Evolutionary conservation across 73 alveolate species (phyloP).

Genomic region (Paramecium sonneborni): DNA sequence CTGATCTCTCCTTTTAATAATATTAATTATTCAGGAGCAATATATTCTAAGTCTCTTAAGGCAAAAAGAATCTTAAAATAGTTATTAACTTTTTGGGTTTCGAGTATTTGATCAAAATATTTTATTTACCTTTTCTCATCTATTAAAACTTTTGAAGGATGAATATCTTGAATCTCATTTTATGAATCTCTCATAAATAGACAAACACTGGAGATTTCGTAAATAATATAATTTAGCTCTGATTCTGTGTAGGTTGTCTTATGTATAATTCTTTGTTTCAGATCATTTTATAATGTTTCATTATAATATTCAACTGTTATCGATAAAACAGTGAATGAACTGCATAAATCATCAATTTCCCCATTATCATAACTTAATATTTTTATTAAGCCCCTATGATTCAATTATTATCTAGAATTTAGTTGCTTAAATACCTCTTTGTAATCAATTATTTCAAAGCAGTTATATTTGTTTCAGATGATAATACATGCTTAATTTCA

Average conservation of each 20-base stretch:
- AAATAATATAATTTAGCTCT: neutral
- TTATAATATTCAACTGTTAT: conserved; percentile 21
- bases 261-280: neutral
- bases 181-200: neutral
- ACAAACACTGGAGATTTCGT: neutral
- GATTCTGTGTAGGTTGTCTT: neutral
- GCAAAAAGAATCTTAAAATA: neutral
- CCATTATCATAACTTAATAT: neutral
- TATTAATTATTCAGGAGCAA: conserved; percentile 31
- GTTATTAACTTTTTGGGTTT: neutral
- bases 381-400: neutral
- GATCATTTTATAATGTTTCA: neutral
- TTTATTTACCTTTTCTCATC: neutral
- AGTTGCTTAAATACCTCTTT: neutral
- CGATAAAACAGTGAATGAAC: neutral
- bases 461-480: neutral
- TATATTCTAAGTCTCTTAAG: neutral
- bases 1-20: neutral
- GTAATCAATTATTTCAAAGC: neutral
- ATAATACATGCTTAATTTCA: neutral
- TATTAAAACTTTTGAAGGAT: neutral
- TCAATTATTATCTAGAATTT: neutral
- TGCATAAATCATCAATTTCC: conserved; percentile 9
- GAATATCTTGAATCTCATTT: neutral
- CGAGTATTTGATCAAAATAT: neutral